These are phyloP conservation scores for Athelia sp. DNA, from an alignment of 1,284 basidiomycete species.

Conservation along the genomic window DNA sequence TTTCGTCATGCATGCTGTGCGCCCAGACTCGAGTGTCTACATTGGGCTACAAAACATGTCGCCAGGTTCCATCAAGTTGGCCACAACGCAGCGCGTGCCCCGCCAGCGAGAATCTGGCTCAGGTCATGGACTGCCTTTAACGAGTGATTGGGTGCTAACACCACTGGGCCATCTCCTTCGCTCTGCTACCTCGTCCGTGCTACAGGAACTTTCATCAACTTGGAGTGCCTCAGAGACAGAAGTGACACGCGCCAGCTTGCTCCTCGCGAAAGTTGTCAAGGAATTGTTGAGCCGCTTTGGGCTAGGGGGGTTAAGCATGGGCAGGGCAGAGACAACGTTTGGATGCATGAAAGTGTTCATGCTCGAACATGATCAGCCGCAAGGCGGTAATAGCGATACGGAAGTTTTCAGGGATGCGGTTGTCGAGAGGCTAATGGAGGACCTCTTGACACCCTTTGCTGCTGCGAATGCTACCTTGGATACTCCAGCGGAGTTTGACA, in stretches of 20 bases:
- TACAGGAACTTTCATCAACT: conserved; percentile 60
- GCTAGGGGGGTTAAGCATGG: conserved; percentile 35
- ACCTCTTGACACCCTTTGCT: conserved; percentile 53
- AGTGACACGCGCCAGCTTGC: conserved; percentile 63
- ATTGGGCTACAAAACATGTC: conserved; percentile 45
- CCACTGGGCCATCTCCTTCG: conserved; percentile 81
- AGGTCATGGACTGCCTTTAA: conserved; percentile 56
- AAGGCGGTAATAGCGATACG: conserved; percentile 41
- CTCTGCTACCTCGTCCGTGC: conserved; percentile 71
- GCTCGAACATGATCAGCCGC: conserved; percentile 75
- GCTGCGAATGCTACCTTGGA: conserved; percentile 15
- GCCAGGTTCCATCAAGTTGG: conserved; percentile 45
- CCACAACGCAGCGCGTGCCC: conserved; percentile 53
- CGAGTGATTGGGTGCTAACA: conserved; percentile 67
- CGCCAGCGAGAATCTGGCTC: conserved; percentile 25
- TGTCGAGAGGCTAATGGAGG: conserved; percentile 56
- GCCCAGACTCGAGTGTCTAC: conserved; percentile 24
- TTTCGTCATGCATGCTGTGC: conserved; percentile 48
- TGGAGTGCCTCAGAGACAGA: conserved; percentile 85
- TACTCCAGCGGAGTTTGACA: conserved; percentile 11
- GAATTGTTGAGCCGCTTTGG: conserved; percentile 39
- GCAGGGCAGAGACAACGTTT: conserved; percentile 58
- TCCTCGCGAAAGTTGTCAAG: conserved; percentile 44
- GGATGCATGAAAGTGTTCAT: conserved; percentile 92
- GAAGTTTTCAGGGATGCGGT: conserved; percentile 70